A percentile compares a stretch with the other conserved stretches of the same genome.
phyloP scores from a whole-genome alignment of 164 flowering plant genomes.

The Platanus orientalis region DNA sequence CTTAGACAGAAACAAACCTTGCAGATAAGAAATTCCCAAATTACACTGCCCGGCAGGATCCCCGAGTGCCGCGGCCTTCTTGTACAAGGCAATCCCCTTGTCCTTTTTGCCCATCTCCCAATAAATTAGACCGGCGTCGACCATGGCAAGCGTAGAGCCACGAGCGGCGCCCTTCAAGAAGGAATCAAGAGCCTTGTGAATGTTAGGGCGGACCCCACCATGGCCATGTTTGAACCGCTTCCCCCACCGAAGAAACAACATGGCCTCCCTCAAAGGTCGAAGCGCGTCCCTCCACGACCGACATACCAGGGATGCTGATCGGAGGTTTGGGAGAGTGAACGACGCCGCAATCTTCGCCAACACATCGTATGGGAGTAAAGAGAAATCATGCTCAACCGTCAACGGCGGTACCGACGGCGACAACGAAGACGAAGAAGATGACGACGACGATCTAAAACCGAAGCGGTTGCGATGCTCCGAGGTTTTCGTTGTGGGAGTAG shows the following conservation, averaged over 20 bases:
- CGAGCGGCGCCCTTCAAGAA: conserved; percentile 78
- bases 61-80: neutral
- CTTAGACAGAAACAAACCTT: conserved; percentile 41
- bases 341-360: conserved; percentile 47
- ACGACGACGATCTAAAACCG: neutral
- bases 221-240: conserved; percentile 88
- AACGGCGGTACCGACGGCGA: neutral
- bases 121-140: conserved; percentile 83
- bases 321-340: conserved; percentile 52
- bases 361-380: conserved; percentile 64
- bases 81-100: conserved; percentile 35
- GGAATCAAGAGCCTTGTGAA: conserved; percentile 67
- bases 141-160: conserved; percentile 95
- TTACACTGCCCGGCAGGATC: conserved; percentile 81
- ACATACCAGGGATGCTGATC: conserved; percentile 23
- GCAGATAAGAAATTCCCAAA: conserved; percentile 78
- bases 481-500: neutral
- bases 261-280: conserved; percentile 62
- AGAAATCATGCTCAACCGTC: conserved; percentile 33
- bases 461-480: neutral
- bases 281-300: too few species aligned
- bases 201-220: conserved; percentile 57
- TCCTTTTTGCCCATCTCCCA: conserved; percentile 84
- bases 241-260: conserved; percentile 69
- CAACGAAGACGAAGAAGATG: neutral